Conservation (phyloP, 768 basidiomycete species). For the Leccinum rimulosum region DNA sequence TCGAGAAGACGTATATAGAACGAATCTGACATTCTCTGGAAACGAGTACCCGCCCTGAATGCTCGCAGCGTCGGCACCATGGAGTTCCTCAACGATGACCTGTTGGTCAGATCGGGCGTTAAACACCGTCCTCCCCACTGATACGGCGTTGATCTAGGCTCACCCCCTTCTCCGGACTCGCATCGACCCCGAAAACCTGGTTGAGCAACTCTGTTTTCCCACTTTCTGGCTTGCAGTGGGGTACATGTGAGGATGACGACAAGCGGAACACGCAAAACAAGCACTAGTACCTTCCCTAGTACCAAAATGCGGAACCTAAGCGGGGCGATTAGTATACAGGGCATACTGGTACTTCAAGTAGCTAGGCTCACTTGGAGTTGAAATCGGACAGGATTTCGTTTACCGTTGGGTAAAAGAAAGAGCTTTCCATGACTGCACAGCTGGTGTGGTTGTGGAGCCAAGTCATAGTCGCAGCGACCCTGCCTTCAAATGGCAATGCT, state of each 20-base stretch:
- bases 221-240: not conserved
- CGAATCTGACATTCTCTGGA: constrained; percentile 2
- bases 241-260: not conserved
- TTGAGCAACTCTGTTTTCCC: constrained; percentile 5
- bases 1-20: constrained; percentile 5
- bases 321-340: not conserved
- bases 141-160: not conserved
- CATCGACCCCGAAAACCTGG: constrained; percentile 4
- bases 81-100: not conserved
- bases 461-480: not conserved
- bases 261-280: not conserved
- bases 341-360: not conserved
- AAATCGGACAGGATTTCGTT: not conserved
- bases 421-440: not conserved
- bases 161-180: not conserved
- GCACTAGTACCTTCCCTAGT: constrained; percentile 5
- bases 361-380: not conserved
- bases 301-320: constrained; percentile 5
- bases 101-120: not conserved
- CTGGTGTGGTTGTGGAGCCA: not conserved
- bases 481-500: not conserved
- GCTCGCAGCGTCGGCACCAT: not conserved
- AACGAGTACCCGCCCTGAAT: constrained; percentile 1
- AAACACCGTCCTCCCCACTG: not conserved
- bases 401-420: not conserved